Evolutionary conservation across 805 yeast genomes (phyloP), one percentile per base, ranked within the genome.

Genomic region (Saitoella complicata): DNA sequence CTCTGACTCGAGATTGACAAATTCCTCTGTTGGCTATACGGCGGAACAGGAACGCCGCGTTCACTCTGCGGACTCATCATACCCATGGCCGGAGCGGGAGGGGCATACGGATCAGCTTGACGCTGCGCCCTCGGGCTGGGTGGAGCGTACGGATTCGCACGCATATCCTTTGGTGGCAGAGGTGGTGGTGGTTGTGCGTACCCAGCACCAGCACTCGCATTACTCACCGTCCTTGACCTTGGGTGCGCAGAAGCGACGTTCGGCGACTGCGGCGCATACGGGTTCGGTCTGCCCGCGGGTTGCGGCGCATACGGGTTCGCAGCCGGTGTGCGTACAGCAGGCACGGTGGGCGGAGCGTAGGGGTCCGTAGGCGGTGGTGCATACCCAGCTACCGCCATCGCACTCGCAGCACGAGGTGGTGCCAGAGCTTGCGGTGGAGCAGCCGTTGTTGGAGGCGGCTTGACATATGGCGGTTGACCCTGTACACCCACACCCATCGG

Each of bases 141-240:
- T 6, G 46, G 40, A 5, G 40, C 41, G 33, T 44, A 37, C 2
- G 50, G 38, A 41, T 36, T 42, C 11, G 31, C 5, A 21, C 21
- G 21, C 21, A 21, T 21, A 21, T 21, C 21, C 21, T 21, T 21
- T 21, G 21, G 21, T 21, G 21, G 21, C 21, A 4, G 21, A 21
- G 21, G 21, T 3, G 21, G 21, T 21, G 21, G 21, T 21, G 21
- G 4, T 3, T 21, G 21, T 21, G 21, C 21, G 21, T 21, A 21
- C 21, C 21, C 21, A 21, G 4, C 21, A 21, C 21, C 21, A 4
- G 21, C 21, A 21, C 21, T 21, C 21, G 21, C 21, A 21, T 21
- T 21, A 4, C 21, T 21, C 21, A 21, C 21, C 21, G 21, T 21
- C 21, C 21, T 21, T 21, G 21, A 21, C 21, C 21, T 21, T 21